phyloP scores from a whole-genome alignment of 371 early-diverging fungal genomes.

The Coemansia sp. region DNA sequence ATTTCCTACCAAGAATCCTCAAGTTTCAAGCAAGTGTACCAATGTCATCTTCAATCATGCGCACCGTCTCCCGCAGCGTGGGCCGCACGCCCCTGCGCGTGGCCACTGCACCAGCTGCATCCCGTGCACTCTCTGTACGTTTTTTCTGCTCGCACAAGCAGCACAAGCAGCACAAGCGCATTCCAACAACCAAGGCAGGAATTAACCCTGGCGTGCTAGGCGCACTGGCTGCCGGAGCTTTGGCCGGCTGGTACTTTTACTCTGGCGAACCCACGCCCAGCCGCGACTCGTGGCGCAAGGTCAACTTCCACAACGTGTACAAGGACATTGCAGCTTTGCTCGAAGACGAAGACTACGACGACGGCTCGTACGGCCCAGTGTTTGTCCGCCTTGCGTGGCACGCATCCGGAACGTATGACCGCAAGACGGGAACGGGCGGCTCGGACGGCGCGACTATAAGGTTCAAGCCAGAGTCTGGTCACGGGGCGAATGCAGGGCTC shows the following conservation, averaged over 20 bases:
- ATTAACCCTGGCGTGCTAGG: constrained; percentile 28
- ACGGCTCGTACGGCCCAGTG: constrained; percentile 88
- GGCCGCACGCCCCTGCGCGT: constrained; percentile 12
- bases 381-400: constrained; percentile 93
- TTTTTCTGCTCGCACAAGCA: constrained; percentile 27
- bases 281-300: constrained; percentile 35
- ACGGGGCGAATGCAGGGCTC: constrained; percentile 90
- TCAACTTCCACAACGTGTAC: constrained; percentile 66
- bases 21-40: not conserved
- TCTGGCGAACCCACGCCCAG: constrained; percentile 8
- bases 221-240: constrained; percentile 38
- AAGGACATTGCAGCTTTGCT: constrained; percentile 76
- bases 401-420: constrained; percentile 89
- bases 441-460: constrained; percentile 91
- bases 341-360: constrained; percentile 84
- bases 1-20: not conserved
- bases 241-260: constrained; percentile 46
- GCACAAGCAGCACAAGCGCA: constrained; percentile 21
- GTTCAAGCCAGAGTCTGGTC: constrained; percentile 69
- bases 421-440: constrained; percentile 80
- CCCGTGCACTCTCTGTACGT: constrained; percentile 10
- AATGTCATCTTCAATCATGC: constrained; percentile 16
- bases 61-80: constrained; percentile 12
- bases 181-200: constrained; percentile 32
- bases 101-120: not conserved